Evolutionary conservation across 2,329 filamentous ascomycete genomes (phyloP), one percentile per base, ranked within the genome.

Genomic region (Ophidiomyces ophidiicola): DNA sequence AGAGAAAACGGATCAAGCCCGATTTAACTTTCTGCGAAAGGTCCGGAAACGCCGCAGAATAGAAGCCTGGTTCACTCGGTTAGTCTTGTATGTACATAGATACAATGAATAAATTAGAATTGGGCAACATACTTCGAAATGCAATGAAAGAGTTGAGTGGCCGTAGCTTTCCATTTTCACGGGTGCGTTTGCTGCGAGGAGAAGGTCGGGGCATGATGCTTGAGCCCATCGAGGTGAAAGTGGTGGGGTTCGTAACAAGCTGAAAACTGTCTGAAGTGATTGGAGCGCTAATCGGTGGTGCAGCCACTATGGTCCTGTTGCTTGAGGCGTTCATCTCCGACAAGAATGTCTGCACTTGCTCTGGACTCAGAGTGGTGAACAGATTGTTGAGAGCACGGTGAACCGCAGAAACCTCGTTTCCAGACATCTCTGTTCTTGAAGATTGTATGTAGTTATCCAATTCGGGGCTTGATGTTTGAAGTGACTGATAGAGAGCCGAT

Each of bases 1-100:
- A 75, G 44, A 73, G 57, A 20, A 54, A 51, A 15, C 60, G 65
- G 43, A 75, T 53, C 44, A 66, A 59, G 10, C 62, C 63, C 28
- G 71, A 75, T 39, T 69, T 67, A 28, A 60, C 58, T 57, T 72
- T 73, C 56, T 74, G 72, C 25, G 64, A 63, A 34, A 61, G 53
- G 20, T 57, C 55, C 5, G 61, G 60, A 47, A 72, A 70, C 6
- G 68, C 53, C 6, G 54, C 50, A 20, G 66, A 55, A 48, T 70
- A 70, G 50, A 66, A 69, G 45, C 59, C 68, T 71, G 42, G 12
- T 10, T 10, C 20, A 19, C 10, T 32, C 14, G 29, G 14, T 6
- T 18, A 7, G 24, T 15, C 24, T 29, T 6, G 19, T 14, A 1
- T 3, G 14, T 18, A 39, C 36, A 10, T n/a, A n/a, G n/a, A n/a